phyloP scores from a whole-genome alignment of 805 yeast genomes.

The Candida nitratophila region DNA sequence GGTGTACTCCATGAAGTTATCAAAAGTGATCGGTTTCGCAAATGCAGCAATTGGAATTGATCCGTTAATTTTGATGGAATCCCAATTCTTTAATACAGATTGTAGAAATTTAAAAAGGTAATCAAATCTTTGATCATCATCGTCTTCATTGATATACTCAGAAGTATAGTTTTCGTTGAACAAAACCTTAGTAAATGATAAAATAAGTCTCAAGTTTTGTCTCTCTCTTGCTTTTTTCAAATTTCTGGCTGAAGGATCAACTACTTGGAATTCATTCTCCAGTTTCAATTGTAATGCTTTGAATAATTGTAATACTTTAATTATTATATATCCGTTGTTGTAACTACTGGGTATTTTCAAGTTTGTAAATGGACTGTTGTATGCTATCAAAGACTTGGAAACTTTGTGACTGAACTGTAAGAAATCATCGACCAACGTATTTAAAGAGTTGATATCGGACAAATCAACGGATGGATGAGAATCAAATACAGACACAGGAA shows the following conservation, averaged over 20 bases:
- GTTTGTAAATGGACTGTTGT: constrained; percentile 5
- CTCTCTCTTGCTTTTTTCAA: constrained; percentile 14
- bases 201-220: constrained; percentile 23
- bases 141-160: constrained; percentile 4
- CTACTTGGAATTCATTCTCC: constrained; percentile 15
- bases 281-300: constrained; percentile 16
- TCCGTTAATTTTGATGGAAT: constrained; percentile 9
- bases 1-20: constrained; percentile 10
- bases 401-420: constrained; percentile 11
- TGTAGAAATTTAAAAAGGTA: constrained; percentile 22
- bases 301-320: constrained; percentile 33
- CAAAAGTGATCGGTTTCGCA: constrained; percentile 7
- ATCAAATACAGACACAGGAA: constrained; percentile 16
- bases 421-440: constrained; percentile 10
- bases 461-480: constrained; percentile 6
- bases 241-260: constrained; percentile 19
- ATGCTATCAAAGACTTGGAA: background rate
- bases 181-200: constrained; percentile 25
- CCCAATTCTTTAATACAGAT: constrained; percentile 16
- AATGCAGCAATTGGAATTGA: background rate
- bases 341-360: constrained; percentile 6
- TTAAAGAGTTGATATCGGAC: constrained; percentile 9
- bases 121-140: constrained; percentile 19
- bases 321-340: constrained; percentile 32
- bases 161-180: constrained; percentile 13